Conservation (phyloP, 2,329 filamentous ascomycete genomes). For the Fusarium fracticaudum region DNA sequence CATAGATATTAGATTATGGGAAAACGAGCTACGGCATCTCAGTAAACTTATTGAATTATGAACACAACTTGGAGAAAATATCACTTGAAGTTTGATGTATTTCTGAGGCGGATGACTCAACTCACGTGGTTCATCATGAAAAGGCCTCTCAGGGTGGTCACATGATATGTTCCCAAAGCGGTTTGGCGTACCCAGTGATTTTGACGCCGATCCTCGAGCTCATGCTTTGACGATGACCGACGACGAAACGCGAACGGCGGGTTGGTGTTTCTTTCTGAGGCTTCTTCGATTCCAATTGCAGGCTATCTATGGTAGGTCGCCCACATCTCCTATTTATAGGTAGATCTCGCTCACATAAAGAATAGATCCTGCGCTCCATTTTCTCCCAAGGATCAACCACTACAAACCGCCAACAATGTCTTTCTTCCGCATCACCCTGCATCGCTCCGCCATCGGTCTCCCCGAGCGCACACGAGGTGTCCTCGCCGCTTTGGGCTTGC, state of each 20-base stretch:
- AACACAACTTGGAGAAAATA: background rate
- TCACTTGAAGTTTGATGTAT: background rate
- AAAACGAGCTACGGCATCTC: background rate
- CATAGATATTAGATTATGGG: background rate
- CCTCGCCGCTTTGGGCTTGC: constrained; percentile 85
- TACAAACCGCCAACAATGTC: constrained; percentile 61
- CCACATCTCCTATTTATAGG: background rate
- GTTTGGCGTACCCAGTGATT: constrained; percentile 28
- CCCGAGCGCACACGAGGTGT: constrained; percentile 82
- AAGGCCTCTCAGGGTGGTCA: background rate
- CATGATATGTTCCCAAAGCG: constrained; percentile 3
- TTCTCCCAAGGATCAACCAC: background rate
- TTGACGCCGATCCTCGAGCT: constrained; percentile 23
- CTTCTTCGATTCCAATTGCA: background rate
- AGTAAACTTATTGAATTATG: background rate
- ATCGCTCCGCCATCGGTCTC: constrained; percentile 89
- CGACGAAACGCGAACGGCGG: constrained; percentile 23
- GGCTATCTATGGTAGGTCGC: constrained; percentile 3
- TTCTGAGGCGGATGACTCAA: background rate
- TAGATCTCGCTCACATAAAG: constrained; percentile 5
- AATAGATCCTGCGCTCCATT: constrained; percentile 22
- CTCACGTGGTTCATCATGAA: background rate
- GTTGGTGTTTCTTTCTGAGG: constrained; percentile 12
- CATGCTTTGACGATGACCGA: constrained; percentile 27
- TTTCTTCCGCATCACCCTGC: constrained; percentile 90